Evolutionary conservation across 371 early-diverging fungal species (phyloP), one percentile per base, ranked within the genome.

Genomic region (Syncephalastrum racemosum): DNA sequence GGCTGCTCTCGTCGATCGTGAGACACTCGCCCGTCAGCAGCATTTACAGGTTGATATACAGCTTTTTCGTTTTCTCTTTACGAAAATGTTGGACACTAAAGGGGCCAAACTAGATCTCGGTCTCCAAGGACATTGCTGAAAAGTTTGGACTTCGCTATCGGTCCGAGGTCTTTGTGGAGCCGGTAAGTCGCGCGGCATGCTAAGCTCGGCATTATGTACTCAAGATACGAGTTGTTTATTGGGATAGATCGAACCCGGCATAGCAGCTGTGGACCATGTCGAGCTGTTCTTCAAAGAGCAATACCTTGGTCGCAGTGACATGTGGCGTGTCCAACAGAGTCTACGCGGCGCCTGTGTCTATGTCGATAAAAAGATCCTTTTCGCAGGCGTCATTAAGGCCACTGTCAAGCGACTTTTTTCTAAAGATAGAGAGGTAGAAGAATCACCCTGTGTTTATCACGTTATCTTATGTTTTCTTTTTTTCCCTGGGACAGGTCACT

Each of bases 281-380:
- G 96, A 95, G 63, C 68, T 98, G 6, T 74, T 86, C 1, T 92
- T 98, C 53, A 83, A 90, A 23, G 95, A 96, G 59, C 97, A 97
- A 62, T 95, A 96, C 67, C 79, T 96, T 4, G 91, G 94, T 13
- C 79, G 96, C 55, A 85, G 88, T 68, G 97, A 96, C 68, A 95
- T 97, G 96, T 95, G 94, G 93, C 70, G 92, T 43, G 66, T 97
- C 20, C 89, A 92, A 62, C 83, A 85, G 48, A 78, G 79, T 45
- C 68, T 98, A 18, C 74, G 77, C 10, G 84, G 85, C 13, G 83
- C 83, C 0, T 85, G 87, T 31, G 87, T 96, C 6, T 90, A 95
- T 71, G 74, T 80, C 12, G 90, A 92, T 25, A 90, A 94, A 66
- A 86, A 87, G 59, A 76, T 95, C 22, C 36, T 82, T 2, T 87